Conservation (phyloP, 352 stramenopile species). For the Globisporangium alternatum region DNA sequence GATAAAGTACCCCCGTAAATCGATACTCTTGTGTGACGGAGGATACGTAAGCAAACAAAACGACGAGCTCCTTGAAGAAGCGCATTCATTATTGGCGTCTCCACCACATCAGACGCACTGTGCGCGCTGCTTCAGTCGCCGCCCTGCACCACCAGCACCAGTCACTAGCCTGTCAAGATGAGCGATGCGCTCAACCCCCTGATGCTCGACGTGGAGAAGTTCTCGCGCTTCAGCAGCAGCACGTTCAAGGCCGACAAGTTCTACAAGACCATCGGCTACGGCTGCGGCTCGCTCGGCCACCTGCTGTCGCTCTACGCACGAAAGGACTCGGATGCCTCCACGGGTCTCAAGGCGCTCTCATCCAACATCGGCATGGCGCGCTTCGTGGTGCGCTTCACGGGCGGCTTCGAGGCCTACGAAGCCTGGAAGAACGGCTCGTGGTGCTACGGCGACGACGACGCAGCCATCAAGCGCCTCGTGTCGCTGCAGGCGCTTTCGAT, state of each 20-base stretch:
- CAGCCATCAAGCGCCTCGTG: conserved; percentile 53
- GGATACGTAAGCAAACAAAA: conserved; percentile 11
- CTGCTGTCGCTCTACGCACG: conserved; percentile 46
- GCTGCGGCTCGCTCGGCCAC: conserved; percentile 48
- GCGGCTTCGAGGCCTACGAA: conserved; percentile 64
- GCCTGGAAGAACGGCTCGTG: conserved; percentile 77
- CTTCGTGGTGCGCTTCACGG: conserved; percentile 79
- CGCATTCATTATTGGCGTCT: background rate
- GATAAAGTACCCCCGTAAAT: background rate
- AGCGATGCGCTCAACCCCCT: conserved; percentile 12
- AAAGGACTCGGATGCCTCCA: conserved; percentile 48
- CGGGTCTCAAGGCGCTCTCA: conserved; percentile 57
- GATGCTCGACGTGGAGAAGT: conserved; percentile 68
- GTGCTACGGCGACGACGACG: conserved; percentile 73
- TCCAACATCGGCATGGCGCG: conserved; percentile 77
- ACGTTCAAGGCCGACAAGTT: conserved; percentile 76
- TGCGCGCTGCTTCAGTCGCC: background rate
- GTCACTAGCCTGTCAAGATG: conserved; percentile 3
- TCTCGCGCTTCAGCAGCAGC: conserved; percentile 54
- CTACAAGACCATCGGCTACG: conserved; percentile 83
- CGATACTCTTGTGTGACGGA: background rate
- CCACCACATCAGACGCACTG: background rate
- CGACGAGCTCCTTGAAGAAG: conserved; percentile 9
- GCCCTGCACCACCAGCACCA: background rate
- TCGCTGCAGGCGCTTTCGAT: conserved; percentile 74